Percentiles rank a stretch among this genome's conserved stretches.
Evolutionary conservation across 2,329 filamentous ascomycete species (phyloP).

Genomic region (Colletotrichum zoysiae): DNA sequence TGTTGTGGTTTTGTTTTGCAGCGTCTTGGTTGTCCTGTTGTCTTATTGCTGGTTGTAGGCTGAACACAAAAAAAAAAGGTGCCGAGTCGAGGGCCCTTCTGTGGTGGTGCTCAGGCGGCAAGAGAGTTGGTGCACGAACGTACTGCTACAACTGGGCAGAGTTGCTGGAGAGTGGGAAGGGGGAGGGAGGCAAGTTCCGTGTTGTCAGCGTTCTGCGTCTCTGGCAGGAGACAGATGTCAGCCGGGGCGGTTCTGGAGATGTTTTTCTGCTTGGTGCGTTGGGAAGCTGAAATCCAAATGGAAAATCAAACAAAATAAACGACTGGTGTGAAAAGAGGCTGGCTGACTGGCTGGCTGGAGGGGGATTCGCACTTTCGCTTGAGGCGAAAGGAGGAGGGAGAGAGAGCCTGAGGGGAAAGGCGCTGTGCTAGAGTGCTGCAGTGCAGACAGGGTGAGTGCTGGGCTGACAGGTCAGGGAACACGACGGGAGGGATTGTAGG

Average conservation of each 20-base stretch:
- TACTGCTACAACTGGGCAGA: slow-evolving; percentile 32
- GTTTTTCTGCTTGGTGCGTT: slow-evolving; percentile 26
- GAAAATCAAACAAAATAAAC: slow-evolving; percentile 4
- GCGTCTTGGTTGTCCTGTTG: slow-evolving; percentile 3
- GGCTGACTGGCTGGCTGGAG: neutral
- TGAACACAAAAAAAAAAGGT: slow-evolving; percentile 8
- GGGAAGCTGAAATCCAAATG: slow-evolving; percentile 7
- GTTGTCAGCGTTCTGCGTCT: slow-evolving; percentile 24
- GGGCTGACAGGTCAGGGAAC: slow-evolving; percentile 14
- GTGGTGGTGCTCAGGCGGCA: slow-evolving; percentile 38
- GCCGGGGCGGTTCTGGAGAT: slow-evolving; percentile 17
- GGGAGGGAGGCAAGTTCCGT: slow-evolving; percentile 29
- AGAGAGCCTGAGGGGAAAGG: slow-evolving; percentile 12
- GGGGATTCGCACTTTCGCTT: slow-evolving; percentile 22
- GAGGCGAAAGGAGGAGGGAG: slow-evolving; percentile 5
- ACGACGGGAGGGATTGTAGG: slow-evolving; percentile 33
- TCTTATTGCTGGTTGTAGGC: slow-evolving; percentile 27
- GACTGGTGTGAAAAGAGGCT: slow-evolving; percentile 15
- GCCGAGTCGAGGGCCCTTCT: slow-evolving; percentile 3
- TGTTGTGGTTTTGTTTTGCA: neutral
- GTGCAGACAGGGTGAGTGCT: slow-evolving; percentile 1
- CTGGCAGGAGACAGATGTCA: slow-evolving; percentile 31
- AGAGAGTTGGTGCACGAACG: slow-evolving; percentile 38
- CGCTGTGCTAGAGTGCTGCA: slow-evolving; percentile 4
- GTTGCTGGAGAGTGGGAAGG: slow-evolving; percentile 45